Evolutionary conservation across 75 land plant genomes (phyloP).

Genomic region (Isoetes taiwanensis): DNA sequence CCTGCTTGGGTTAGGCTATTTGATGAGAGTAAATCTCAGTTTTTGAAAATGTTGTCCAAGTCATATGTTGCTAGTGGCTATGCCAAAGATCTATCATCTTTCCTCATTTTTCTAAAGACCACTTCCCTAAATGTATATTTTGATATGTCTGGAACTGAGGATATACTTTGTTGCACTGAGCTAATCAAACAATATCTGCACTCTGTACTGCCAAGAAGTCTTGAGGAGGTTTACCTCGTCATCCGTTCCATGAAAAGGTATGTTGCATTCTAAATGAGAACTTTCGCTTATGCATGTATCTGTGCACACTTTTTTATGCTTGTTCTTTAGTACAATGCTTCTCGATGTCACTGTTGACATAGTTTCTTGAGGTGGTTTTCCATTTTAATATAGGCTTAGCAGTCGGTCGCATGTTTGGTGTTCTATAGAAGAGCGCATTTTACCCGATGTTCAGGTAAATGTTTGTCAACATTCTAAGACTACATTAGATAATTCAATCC

Average conservation of each 20-base stretch:
- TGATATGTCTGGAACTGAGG: background rate
- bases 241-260: slow-evolving; percentile 13
- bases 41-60: background rate
- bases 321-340: too few species aligned
- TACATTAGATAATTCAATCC: too few species aligned
- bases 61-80: background rate
- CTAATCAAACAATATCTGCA: slow-evolving; percentile 19
- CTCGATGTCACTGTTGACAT: too few species aligned
- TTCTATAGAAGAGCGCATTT: too few species aligned
- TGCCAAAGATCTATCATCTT: slow-evolving; percentile 2
- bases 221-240: slow-evolving; percentile 22
- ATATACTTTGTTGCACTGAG: slow-evolving; percentile 12
- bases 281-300: too few species aligned
- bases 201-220: background rate
- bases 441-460: too few species aligned
- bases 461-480: too few species aligned
- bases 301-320: too few species aligned
- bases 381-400: too few species aligned
- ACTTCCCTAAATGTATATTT: background rate
- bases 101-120: slow-evolving; percentile 2
- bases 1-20: slow-evolving; percentile 41
- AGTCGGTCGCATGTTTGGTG: too few species aligned
- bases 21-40: background rate
- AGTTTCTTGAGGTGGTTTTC: too few species aligned
- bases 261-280: too few species aligned